These are phyloP conservation scores for Ajuga reptans DNA, from an alignment of 305 asterid genomes.

Conservation along the genomic window DNA sequence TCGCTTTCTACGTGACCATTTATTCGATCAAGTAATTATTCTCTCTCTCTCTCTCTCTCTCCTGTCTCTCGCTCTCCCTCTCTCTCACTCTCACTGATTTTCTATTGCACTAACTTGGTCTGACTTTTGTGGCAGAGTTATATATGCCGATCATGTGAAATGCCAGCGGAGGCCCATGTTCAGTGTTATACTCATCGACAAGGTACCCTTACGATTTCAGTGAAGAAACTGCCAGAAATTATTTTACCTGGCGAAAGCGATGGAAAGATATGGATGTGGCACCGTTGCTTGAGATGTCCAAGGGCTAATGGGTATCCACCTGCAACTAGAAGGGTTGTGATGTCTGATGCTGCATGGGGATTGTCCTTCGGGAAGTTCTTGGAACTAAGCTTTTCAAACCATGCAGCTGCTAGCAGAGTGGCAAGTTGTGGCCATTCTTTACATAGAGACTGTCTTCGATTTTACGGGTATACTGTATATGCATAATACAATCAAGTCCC, in stretches of 20 bases:
- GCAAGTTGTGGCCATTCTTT: constrained; percentile 97
- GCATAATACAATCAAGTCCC: not conserved
- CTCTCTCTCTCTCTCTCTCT: constrained; percentile 23
- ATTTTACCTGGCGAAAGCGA: constrained; percentile 71
- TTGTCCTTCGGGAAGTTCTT: constrained; percentile 93
- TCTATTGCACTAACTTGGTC: constrained; percentile 14
- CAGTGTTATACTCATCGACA: constrained; percentile 95
- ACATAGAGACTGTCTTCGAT: constrained; percentile 93
- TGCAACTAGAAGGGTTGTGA: constrained; percentile 80
- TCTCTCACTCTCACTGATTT: not conserved
- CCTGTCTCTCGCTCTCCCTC: not conserved
- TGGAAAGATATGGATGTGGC: constrained; percentile 99
- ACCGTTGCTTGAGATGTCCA: constrained; percentile 92
- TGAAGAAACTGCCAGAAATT: constrained; percentile 72
- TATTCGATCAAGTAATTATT: constrained; percentile 73
- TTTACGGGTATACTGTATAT: constrained; percentile 68
- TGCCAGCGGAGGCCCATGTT: constrained; percentile 96
- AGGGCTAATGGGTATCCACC: constrained; percentile 81
- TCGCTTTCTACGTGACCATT: constrained; percentile 77
- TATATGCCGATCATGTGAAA: constrained; percentile 74
- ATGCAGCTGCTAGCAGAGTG: constrained; percentile 98
- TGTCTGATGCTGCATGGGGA: constrained; percentile 99
- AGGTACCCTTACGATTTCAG: constrained; percentile 88
- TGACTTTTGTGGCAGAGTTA: constrained; percentile 48
- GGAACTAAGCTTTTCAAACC: constrained; percentile 96